Evolutionary conservation across 2,329 filamentous ascomycete genomes (phyloP).

Genomic region (Ilyonectria sp.): DNA sequence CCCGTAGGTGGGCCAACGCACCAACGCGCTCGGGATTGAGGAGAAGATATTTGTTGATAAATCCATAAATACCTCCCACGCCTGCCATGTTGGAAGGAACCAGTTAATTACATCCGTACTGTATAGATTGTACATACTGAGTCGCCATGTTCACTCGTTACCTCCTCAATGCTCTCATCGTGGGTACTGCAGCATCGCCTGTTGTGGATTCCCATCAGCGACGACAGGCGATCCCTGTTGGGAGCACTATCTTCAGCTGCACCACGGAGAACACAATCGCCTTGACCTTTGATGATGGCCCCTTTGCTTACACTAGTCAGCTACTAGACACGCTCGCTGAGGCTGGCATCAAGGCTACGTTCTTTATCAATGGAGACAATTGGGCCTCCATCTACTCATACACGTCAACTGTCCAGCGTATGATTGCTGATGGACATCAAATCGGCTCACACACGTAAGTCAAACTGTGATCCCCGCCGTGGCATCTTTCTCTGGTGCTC

Average conservation of each 20-base stretch:
- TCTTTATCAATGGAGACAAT: constrained; percentile 45
- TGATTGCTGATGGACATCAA: constrained; percentile 66
- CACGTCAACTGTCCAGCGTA: constrained; percentile 51
- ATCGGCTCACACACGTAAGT: constrained; percentile 64
- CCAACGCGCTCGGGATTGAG: not conserved
- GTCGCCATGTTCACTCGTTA: constrained; percentile 5
- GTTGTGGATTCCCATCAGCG: not conserved
- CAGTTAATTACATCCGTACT: not conserved
- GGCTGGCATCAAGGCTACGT: constrained; percentile 49
- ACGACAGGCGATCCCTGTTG: constrained; percentile 27
- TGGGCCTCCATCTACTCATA: constrained; percentile 34
- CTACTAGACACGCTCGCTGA: constrained; percentile 51
- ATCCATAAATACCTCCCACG: constrained; percentile 14
- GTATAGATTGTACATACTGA: constrained; percentile 11
- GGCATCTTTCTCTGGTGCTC: constrained; percentile 35
- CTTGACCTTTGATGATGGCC: constrained; percentile 59
- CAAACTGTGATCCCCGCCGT: constrained; percentile 35
- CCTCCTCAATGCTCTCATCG: not conserved
- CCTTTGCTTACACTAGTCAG: constrained; percentile 52
- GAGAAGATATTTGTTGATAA: not conserved
- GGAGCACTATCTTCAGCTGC: constrained; percentile 42
- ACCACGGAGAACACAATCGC: constrained; percentile 49
- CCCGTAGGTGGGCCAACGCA: constrained; percentile 8
- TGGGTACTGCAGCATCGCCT: not conserved
- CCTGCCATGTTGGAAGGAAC: not conserved